Conservation (phyloP, 148 eudicot genomes). For the Simmondsia chinensis region DNA sequence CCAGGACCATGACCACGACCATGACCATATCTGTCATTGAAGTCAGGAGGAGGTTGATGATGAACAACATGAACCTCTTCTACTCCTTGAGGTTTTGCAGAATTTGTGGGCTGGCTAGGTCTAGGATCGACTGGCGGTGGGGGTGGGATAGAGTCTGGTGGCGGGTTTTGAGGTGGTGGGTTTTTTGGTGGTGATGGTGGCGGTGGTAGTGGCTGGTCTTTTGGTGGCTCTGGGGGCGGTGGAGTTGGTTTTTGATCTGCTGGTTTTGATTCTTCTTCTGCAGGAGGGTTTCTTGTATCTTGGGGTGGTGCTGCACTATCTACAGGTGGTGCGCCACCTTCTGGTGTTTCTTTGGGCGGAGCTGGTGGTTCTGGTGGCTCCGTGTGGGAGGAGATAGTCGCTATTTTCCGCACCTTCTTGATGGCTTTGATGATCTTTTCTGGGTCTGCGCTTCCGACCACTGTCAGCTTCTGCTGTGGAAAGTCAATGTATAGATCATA, state of each 20-base stretch:
- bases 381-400: conserved; percentile 64
- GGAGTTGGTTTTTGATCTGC: conserved; percentile 12
- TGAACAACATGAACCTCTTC: conserved; percentile 39
- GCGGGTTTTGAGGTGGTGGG: conserved; percentile 28
- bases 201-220: conserved; percentile 22
- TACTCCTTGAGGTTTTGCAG: conserved; percentile 21
- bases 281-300: conserved; percentile 5
- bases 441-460: conserved; percentile 81
- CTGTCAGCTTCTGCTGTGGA: conserved; percentile 58
- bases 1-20: conserved; percentile 18
- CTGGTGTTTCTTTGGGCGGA: conserved; percentile 21
- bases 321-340: conserved; percentile 16
- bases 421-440: conserved; percentile 75
- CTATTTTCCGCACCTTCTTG: conserved; percentile 64
- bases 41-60: conserved; percentile 40
- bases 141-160: conserved; percentile 28
- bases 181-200: conserved; percentile 27
- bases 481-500: conserved; percentile 57
- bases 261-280: conserved; percentile 19
- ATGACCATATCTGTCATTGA: conserved; percentile 22
- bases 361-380: conserved; percentile 36
- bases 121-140: conserved; percentile 13
- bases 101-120: conserved; percentile 25
- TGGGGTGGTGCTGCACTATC: conserved; percentile 14
- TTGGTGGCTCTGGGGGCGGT: conserved; percentile 17